These are phyloP conservation scores for Quercus dentata DNA, from an alignment of 306 rosid species.

Conservation along the genomic window DNA sequence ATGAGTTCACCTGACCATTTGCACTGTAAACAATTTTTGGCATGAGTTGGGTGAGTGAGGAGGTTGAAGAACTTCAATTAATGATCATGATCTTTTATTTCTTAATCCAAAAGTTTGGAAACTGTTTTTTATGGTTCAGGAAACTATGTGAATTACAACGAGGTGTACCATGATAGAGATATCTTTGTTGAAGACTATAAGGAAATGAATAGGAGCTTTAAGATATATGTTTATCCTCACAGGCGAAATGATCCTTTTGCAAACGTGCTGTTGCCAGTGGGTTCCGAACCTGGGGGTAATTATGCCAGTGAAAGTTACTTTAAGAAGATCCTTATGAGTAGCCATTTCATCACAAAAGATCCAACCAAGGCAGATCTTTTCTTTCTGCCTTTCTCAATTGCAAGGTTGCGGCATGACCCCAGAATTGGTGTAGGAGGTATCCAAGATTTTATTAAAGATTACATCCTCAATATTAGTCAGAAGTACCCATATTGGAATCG, in stretches of 20 bases:
- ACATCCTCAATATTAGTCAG: slow-evolving; percentile 44
- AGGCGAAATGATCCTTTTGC: slow-evolving; percentile 56
- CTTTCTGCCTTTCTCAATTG: slow-evolving; percentile 83
- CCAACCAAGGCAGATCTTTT: slow-evolving; percentile 68
- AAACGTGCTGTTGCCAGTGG: slow-evolving; percentile 60
- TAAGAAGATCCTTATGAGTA: slow-evolving; percentile 56
- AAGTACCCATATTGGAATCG: slow-evolving; percentile 72
- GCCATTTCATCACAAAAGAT: slow-evolving; percentile 61
- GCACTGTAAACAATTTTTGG: not conserved
- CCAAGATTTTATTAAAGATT: slow-evolving; percentile 56
- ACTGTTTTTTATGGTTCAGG: slow-evolving; percentile 38
- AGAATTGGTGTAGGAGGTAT: slow-evolving; percentile 74
- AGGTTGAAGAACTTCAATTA: slow-evolving; percentile 12
- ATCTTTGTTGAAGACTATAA: slow-evolving; percentile 64
- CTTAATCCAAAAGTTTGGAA: slow-evolving; percentile 10
- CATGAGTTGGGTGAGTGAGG: slow-evolving; percentile 5
- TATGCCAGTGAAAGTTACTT: slow-evolving; percentile 93
- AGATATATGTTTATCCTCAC: slow-evolving; percentile 90
- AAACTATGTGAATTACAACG: slow-evolving; percentile 29
- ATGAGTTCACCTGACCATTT: not conserved
- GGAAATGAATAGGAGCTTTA: slow-evolving; percentile 76
- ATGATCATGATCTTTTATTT: not conserved
- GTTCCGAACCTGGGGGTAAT: slow-evolving; percentile 65
- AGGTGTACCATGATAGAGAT: slow-evolving; percentile 64
- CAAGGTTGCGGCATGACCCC: slow-evolving; percentile 61